Base-by-base conservation (phyloP, 1,139 yeast genomes). In the Lodderomyces parapsilosis region DNA sequence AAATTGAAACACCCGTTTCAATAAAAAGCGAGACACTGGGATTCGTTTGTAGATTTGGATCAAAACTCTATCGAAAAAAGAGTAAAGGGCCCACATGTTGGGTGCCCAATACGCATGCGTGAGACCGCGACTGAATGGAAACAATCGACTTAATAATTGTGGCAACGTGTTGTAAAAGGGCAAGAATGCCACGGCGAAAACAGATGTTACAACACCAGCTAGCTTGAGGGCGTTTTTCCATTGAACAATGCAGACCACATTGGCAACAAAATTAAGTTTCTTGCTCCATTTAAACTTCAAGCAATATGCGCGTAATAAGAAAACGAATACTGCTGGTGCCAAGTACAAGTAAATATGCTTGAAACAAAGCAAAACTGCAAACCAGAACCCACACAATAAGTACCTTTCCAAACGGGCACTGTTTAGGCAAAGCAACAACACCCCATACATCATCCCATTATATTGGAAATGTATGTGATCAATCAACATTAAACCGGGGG, bases 101-200 rank as follows among this genome's bases (percentile, higher is more conserved):
- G 99, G 99, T 0, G 99, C 99, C 99, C 99, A 93, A 65, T 94
- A 94, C 0, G 98, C 97, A 63, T 94, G 99, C 4, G 97, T 93
- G 33, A 94, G 73, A 1, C 99, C 99, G 58, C 99, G 76, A 41
- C 96, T 86, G 59, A 93, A 93, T 5, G 99, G 99, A 64, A 93
- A 93, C 33, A 94, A 65, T 40, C 99, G 71, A 5, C 70, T 60
- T 10, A 88, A 41, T 14, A 93, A 65, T 49, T 88, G 81, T 1
- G 87, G 86, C 41, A 86, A 58, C 36, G 83, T 86, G 6, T 75
- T 71, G 53, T 80, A 71, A 57, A 90, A 90, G 0, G 99, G 99
- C 0, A 75, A 87, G 66, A 94, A 89, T 6, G 96, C 91, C 2
- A 82, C 57, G 0, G 68, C 52, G 52, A 89, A 86, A 0, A 86